phyloP scores from a whole-genome alignment of 2,329 filamentous ascomycete genomes.

The Epichloe glyceriae region DNA sequence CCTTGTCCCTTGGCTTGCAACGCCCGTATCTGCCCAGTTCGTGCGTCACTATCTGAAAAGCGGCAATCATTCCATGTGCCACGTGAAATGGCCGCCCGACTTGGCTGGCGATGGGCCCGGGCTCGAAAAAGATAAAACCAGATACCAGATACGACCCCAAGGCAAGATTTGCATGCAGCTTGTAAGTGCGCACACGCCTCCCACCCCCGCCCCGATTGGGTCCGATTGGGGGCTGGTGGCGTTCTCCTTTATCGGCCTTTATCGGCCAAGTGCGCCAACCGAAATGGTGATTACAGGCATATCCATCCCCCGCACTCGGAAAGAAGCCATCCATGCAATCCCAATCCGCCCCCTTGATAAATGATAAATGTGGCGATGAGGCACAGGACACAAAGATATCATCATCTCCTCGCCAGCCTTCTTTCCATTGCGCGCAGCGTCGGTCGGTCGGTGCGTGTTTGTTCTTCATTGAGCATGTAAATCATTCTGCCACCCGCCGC shows the following conservation, averaged over 20 bases:
- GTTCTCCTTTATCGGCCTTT: conserved; percentile 6
- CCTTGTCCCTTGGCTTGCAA: too few relatives aligned
- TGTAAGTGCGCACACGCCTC: not conserved
- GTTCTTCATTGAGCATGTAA: not conserved
- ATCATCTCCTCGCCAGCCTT: not conserved
- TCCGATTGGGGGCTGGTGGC: not conserved
- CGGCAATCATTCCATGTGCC: too few relatives aligned
- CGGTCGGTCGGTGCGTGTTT: not conserved
- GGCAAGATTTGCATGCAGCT: not conserved
- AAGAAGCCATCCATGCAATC: not conserved
- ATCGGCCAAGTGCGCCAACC: conserved; percentile 2
- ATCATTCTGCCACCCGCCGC: conserved; percentile 6
- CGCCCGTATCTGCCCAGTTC: too few relatives aligned
- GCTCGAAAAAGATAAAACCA: not conserved
- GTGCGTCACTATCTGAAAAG: too few relatives aligned
- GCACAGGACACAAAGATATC: too few relatives aligned
- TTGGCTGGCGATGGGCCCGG: not conserved
- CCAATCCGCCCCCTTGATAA: not conserved
- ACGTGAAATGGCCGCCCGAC: not conserved
- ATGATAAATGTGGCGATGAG: conserved; percentile 2
- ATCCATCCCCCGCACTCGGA: conserved; percentile 4
- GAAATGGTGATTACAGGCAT: not conserved
- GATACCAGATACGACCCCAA: not conserved
- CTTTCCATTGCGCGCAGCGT: not conserved
- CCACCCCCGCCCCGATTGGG: too few relatives aligned